Evolutionary conservation across 805 yeast species (phyloP).

Genomic region (Saturnispora halmiae): DNA sequence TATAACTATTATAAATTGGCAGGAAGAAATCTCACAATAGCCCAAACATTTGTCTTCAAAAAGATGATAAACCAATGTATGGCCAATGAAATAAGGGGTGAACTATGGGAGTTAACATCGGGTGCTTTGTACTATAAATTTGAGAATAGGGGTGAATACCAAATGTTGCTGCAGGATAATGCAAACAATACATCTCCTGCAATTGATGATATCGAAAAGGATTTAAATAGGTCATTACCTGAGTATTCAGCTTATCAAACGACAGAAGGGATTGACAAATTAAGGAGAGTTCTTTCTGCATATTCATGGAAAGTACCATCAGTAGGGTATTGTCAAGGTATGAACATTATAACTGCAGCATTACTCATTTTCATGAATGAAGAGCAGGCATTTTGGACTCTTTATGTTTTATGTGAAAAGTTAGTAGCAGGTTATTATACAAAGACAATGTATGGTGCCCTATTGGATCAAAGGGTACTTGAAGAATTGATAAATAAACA

Average conservation of each 20-base stretch:
- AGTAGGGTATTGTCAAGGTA: slow-evolving; percentile 97
- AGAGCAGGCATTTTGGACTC: slow-evolving; percentile 95
- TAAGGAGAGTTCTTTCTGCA: slow-evolving; percentile 83
- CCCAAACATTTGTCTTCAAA: slow-evolving; percentile 68
- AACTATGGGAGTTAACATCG: slow-evolving; percentile 86
- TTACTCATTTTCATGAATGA: slow-evolving; percentile 79
- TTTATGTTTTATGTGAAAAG: slow-evolving; percentile 69
- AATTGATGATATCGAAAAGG: slow-evolving; percentile 94
- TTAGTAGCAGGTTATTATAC: slow-evolving; percentile 94
- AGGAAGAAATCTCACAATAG: slow-evolving; percentile 75
- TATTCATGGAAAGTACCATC: slow-evolving; percentile 97
- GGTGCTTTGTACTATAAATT: slow-evolving; percentile 77
- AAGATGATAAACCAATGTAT: slow-evolving; percentile 82
- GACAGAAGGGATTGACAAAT: slow-evolving; percentile 72
- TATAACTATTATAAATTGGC: slow-evolving; percentile 77
- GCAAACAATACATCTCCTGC: slow-evolving; percentile 66
- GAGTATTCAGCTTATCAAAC: slow-evolving; percentile 92
- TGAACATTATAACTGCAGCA: slow-evolving; percentile 88
- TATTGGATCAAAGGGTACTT: slow-evolving; percentile 87
- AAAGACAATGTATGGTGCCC: slow-evolving; percentile 93
- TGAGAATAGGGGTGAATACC: slow-evolving; percentile 52
- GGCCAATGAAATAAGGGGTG: slow-evolving; percentile 93
- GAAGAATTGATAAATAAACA: slow-evolving; percentile 84
- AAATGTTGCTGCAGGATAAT: slow-evolving; percentile 48
- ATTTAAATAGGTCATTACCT: slow-evolving; percentile 86